phyloP scores from a whole-genome alignment of 148 eudicot species.

The Vaccinium vitisidaea region DNA sequence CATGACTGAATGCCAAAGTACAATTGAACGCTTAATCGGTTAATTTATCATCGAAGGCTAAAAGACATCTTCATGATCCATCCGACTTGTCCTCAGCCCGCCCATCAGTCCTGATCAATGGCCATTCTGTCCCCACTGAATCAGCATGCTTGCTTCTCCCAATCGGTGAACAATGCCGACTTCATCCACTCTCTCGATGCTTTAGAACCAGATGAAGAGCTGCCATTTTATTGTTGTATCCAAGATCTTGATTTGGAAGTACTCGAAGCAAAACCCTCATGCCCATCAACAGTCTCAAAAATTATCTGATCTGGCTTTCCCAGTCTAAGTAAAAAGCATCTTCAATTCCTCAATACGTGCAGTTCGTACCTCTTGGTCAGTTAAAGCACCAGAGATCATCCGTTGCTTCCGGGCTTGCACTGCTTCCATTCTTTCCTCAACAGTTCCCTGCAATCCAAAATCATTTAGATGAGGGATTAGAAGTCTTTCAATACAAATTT shows the following conservation, averaged over 20 bases:
- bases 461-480: background rate
- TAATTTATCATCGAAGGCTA: background rate
- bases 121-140: background rate
- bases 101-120: background rate
- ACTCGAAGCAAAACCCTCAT: background rate
- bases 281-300: background rate
- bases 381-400: constrained; percentile 90
- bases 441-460: constrained; percentile 66
- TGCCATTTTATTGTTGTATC: background rate
- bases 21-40: background rate
- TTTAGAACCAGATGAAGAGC: background rate
- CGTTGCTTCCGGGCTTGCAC: constrained; percentile 96
- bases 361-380: constrained; percentile 94
- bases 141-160: background rate
- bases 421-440: constrained; percentile 97
- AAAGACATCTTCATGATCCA: constrained; percentile 1
- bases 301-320: background rate
- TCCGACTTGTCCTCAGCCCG: background rate
- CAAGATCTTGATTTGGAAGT: background rate
- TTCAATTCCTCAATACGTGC: constrained; percentile 91
- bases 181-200: background rate
- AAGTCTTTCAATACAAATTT: background rate
- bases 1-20: background rate
- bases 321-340: constrained; percentile 77
- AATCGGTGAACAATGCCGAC: background rate